phyloP scores from a whole-genome alignment of 2,329 filamentous ascomycete genomes.

The Paraphoma chrysanthemicola region DNA sequence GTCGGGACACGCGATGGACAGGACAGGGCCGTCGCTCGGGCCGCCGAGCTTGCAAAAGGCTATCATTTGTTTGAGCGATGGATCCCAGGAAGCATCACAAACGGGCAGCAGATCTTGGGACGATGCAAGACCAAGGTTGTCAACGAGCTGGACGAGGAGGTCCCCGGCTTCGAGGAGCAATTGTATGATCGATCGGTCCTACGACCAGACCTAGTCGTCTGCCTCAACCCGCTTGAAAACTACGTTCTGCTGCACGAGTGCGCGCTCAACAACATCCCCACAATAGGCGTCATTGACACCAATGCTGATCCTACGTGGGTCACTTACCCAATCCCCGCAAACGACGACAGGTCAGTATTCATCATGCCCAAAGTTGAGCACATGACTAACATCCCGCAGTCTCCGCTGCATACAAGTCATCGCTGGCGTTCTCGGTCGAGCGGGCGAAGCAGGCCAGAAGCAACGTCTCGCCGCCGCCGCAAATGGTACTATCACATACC shows the following conservation, averaged over 20 bases:
- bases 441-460: conserved; percentile 78
- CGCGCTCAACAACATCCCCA: conserved; percentile 84
- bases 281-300: conserved; percentile 93
- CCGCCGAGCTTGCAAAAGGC: conserved; percentile 76
- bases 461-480: conserved; percentile 69
- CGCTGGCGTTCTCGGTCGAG: conserved; percentile 82
- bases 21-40: conserved; percentile 78
- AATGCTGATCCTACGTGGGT: conserved; percentile 92
- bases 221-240: conserved; percentile 92
- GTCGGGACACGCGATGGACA: conserved; percentile 87
- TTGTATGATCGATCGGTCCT: conserved; percentile 69
- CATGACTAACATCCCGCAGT: conserved; percentile 57
- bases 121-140: conserved; percentile 75
- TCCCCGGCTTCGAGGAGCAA: conserved; percentile 70
- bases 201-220: conserved; percentile 88
- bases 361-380: neutral
- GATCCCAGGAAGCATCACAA: conserved; percentile 91
- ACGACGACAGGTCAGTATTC: conserved; percentile 81
- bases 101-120: conserved; percentile 86
- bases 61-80: conserved; percentile 94
- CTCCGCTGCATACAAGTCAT: conserved; percentile 82
- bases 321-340: conserved; percentile 94
- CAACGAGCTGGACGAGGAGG: conserved; percentile 72
- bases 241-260: conserved; percentile 91
- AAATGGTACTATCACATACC: conserved; percentile 68